Evolutionary conservation across 2,329 filamentous ascomycete species (phyloP).

Genomic region (Claviceps fusiformis): DNA sequence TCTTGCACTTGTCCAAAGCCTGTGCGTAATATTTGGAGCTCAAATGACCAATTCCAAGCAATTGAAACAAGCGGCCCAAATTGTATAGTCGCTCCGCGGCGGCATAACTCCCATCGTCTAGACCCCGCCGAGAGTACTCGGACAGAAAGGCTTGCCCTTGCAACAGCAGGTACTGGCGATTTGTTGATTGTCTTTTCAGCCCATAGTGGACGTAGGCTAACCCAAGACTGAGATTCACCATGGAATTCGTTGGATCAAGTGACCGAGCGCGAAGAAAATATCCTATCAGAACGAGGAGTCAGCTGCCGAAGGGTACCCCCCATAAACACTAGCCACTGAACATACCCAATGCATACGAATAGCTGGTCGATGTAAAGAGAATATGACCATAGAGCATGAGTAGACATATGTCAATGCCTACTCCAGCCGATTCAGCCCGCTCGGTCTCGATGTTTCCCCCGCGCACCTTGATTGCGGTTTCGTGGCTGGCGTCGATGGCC

Average conservation of each 20-base stretch:
- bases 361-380: constrained; percentile 69
- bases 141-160: constrained; percentile 73
- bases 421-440: background rate
- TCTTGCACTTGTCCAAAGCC: constrained; percentile 13
- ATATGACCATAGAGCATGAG: constrained; percentile 87
- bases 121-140: constrained; percentile 16
- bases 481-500: constrained; percentile 57
- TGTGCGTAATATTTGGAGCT: constrained; percentile 57
- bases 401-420: constrained; percentile 59
- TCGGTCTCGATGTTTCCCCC: constrained; percentile 11
- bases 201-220: constrained; percentile 79
- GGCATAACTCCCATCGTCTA: constrained; percentile 1
- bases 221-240: constrained; percentile 69
- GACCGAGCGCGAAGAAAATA: constrained; percentile 74
- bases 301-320: background rate
- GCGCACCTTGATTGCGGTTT: constrained; percentile 21
- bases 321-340: no score
- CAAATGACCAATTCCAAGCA: constrained; percentile 30
- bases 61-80: constrained; percentile 23
- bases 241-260: constrained; percentile 61
- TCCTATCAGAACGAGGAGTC: constrained; percentile 25
- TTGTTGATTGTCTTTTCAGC: constrained; percentile 79
- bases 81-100: constrained; percentile 25
- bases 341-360: constrained; percentile 63
- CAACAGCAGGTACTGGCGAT: constrained; percentile 73